Percentiles rank a stretch among this genome's conserved stretches.
Evolutionary conservation across 495 filamentous ascomycete species (phyloP).

Genomic region (Hypoxylon fragiforme): DNA sequence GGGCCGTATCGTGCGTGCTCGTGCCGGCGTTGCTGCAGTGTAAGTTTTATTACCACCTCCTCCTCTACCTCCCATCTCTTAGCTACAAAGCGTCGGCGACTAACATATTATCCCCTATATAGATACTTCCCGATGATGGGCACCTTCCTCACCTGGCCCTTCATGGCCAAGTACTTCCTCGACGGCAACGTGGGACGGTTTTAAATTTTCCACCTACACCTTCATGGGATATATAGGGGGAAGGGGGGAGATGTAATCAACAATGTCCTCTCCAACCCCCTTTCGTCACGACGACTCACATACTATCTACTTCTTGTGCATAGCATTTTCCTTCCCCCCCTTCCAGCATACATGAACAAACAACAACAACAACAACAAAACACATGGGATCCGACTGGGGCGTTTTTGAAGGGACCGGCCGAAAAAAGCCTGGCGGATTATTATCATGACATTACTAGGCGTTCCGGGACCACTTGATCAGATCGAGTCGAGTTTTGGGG

Average conservation of each 20-base stretch:
- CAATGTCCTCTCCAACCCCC: too few relatives aligned
- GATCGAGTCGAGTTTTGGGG: too few relatives aligned
- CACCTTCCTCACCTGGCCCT: constrained; percentile 26
- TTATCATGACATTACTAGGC: constrained; percentile 22
- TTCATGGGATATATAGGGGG: too few relatives aligned
- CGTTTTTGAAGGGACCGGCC: constrained; percentile 16
- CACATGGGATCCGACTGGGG: constrained; percentile 11
- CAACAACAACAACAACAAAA: too few relatives aligned
- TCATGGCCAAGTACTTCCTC: constrained; percentile 1
- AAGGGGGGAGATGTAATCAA: too few relatives aligned
- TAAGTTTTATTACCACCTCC: constrained; percentile 7
- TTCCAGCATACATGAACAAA: too few relatives aligned
- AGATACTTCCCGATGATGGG: constrained; percentile 34
- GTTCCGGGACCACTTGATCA: constrained; percentile 11
- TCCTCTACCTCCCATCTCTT: not conserved
- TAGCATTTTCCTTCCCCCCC: constrained; percentile 10
- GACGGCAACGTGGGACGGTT: constrained; percentile 24
- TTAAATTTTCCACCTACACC: constrained; percentile 3
- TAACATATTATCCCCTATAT: not conserved
- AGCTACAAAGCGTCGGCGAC: not conserved
- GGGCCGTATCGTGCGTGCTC: constrained; percentile 27
- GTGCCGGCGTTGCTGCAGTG: constrained; percentile 18
- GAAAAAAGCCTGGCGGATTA: constrained; percentile 4
- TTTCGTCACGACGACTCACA: not conserved
- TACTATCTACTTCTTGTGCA: constrained; percentile 20